Evolutionary conservation across 345 rosid species (phyloP).

Genomic region (Eucalyptus decipiens): DNA sequence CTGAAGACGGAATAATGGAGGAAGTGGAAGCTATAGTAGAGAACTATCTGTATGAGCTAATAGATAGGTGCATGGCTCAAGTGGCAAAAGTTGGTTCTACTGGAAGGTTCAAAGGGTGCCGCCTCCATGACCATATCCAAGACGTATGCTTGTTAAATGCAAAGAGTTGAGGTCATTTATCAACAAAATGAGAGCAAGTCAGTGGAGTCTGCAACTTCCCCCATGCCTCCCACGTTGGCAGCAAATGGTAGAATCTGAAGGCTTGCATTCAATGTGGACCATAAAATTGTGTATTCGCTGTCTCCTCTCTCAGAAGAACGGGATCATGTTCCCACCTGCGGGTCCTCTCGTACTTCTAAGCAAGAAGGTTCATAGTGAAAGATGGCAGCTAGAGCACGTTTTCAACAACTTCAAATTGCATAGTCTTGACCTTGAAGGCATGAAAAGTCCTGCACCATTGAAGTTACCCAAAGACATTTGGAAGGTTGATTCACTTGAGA

Average conservation of each 20-base stretch:
- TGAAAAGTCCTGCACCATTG: not conserved
- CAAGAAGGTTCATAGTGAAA: not conserved
- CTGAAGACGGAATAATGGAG: not conserved
- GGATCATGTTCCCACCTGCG: not conserved
- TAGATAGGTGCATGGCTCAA: conserved; percentile 16
- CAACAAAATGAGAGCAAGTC: not conserved
- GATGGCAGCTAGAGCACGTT: not conserved
- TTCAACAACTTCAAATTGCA: not conserved
- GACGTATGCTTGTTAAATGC: conserved; percentile 17
- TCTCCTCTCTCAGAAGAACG: not conserved
- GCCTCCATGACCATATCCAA: conserved; percentile 27
- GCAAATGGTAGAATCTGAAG: not conserved
- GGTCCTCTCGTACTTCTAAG: not conserved
- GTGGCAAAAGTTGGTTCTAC: conserved; percentile 1
- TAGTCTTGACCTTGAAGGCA: not conserved
- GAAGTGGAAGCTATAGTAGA: conserved; percentile 15
- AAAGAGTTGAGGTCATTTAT: not conserved
- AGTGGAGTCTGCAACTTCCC: not conserved
- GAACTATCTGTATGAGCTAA: conserved; percentile 7
- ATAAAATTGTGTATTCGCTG: not conserved
- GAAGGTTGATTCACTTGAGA: not conserved
- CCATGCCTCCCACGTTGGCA: not conserved
- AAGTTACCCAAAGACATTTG: not conserved
- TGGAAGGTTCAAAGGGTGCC: conserved; percentile 13
- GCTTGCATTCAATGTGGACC: not conserved